These are phyloP conservation scores for Spinacia oleracea DNA, from an alignment of 179 eudicot genomes.

Conservation along the genomic window DNA sequence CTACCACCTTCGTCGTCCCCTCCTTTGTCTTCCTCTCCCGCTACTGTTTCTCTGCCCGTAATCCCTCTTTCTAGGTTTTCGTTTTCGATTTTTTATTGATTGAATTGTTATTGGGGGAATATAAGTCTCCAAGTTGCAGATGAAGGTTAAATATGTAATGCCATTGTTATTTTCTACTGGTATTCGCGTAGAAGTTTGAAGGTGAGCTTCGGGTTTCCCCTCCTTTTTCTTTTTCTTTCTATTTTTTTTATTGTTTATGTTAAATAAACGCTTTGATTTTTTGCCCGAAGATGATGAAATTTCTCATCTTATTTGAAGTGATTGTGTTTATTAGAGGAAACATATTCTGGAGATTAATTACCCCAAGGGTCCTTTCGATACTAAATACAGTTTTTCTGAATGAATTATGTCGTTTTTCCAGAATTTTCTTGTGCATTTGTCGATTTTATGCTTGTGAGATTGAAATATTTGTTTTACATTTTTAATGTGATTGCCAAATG, in stretches of 20 bases:
- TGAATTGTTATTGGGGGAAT: slow-evolving; percentile 6
- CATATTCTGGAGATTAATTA: slow-evolving; percentile 61
- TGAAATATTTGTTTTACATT: background rate
- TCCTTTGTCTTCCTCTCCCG: slow-evolving; percentile 7
- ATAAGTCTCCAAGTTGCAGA: slow-evolving; percentile 43
- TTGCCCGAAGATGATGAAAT: background rate
- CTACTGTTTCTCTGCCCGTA: slow-evolving; percentile 46
- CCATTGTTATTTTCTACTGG: slow-evolving; percentile 98
- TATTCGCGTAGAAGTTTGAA: slow-evolving; percentile 77
- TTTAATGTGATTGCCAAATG: background rate
- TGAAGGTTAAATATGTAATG: slow-evolving; percentile 69
- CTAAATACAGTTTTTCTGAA: slow-evolving; percentile 56
- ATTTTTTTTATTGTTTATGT: background rate
- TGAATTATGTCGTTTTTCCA: background rate
- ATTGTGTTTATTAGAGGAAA: slow-evolving; percentile 49
- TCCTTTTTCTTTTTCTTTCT: background rate
- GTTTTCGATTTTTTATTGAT: slow-evolving; percentile 8
- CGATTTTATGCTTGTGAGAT: background rate
- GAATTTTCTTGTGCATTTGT: background rate
- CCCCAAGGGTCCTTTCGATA: slow-evolving; percentile 89
- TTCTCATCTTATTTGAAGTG: background rate
- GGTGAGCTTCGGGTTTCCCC: slow-evolving; percentile 62
- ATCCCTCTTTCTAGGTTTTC: background rate
- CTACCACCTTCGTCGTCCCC: slow-evolving; percentile 26
- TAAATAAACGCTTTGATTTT: background rate